phyloP scores from a whole-genome alignment of 257 asterid species.

The Agastache rugosa region DNA sequence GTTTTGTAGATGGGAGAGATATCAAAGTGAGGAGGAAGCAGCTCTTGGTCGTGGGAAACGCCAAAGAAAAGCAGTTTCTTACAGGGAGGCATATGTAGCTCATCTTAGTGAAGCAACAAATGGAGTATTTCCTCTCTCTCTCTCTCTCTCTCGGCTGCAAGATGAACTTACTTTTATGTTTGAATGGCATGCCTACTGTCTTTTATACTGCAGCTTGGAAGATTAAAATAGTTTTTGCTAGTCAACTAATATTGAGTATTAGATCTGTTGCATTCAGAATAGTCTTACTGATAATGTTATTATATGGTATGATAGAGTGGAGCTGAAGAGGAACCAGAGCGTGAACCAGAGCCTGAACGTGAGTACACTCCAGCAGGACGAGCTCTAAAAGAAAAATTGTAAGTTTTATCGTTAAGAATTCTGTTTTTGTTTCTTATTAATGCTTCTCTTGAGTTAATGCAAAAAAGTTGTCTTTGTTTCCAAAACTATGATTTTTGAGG shows the following conservation, averaged over 20 bases:
- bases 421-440: not conserved
- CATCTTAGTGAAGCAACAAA: constrained; percentile 60
- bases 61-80: constrained; percentile 88
- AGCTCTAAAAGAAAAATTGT: constrained; percentile 87
- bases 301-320: constrained; percentile 55
- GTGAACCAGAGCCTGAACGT: constrained; percentile 66
- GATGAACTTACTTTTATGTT: not conserved
- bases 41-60: constrained; percentile 99
- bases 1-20: constrained; percentile 83
- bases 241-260: not conserved
- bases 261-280: constrained; percentile 1
- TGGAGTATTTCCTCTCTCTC: constrained; percentile 58
- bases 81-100: constrained; percentile 83
- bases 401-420: constrained; percentile 44
- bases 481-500: not conserved
- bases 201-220: constrained; percentile 14
- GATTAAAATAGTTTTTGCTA: not conserved
- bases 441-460: not conserved
- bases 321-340: constrained; percentile 68
- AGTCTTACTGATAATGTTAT: constrained; percentile 31
- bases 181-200: constrained; percentile 3
- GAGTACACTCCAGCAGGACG: constrained; percentile 85
- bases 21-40: constrained; percentile 92
- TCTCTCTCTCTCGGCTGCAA: constrained; percentile 19
- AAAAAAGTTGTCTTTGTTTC: not conserved